These are phyloP conservation scores for Chalaropsis ovoidea DNA, from an alignment of 2,329 filamentous ascomycete genomes.

Conservation along the genomic window DNA sequence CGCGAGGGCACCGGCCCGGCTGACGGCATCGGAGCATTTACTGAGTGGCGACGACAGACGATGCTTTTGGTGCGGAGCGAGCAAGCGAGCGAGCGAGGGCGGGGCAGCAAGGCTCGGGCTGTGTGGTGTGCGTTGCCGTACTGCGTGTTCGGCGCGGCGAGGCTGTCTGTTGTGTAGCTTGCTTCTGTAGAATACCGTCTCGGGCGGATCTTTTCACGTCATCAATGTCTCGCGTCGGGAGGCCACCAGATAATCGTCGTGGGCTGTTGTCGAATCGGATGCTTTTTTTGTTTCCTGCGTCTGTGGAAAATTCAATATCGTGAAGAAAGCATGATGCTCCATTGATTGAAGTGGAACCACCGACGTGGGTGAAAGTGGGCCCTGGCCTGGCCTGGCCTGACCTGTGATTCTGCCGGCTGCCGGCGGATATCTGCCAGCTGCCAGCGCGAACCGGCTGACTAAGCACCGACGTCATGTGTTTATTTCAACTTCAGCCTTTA, in stretches of 20 bases:
- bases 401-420: neutral
- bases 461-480: no score
- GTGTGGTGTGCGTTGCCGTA: neutral
- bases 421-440: neutral
- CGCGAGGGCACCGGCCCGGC: constrained; percentile 44
- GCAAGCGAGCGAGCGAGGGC: no score
- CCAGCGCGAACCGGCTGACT: no score
- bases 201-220: neutral
- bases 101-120: neutral
- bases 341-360: constrained; percentile 1
- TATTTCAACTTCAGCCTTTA: no score
- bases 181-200: neutral
- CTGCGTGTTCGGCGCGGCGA: neutral
- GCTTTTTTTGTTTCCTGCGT: neutral
- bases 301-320: constrained; percentile 4
- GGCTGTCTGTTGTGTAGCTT: neutral
- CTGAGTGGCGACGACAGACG: neutral
- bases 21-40: constrained; percentile 35
- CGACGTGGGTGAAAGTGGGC: neutral
- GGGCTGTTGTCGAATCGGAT: neutral
- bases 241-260: neutral
- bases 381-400: neutral
- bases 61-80: neutral
- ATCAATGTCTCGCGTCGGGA: neutral
- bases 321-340: constrained; percentile 9